Conservation (phyloP, 2,329 filamentous ascomycete species). For the Neopestalotiopsis sp. region DNA sequence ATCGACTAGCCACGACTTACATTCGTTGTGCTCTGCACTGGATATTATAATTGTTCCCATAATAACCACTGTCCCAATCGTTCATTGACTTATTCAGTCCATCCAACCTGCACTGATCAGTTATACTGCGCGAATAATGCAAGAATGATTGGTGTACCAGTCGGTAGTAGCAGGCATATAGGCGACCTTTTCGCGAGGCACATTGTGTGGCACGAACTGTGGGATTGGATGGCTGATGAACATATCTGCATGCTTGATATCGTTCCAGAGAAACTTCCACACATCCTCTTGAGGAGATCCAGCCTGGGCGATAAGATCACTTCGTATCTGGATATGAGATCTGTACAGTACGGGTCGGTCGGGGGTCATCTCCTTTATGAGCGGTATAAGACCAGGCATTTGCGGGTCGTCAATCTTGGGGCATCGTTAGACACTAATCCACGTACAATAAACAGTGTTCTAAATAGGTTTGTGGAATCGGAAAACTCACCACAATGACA, state of each 20-base stretch:
- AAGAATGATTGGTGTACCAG: conserved; percentile 54
- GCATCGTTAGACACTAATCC: not conserved
- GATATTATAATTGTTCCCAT: conserved; percentile 74
- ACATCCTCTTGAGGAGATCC: conserved; percentile 74
- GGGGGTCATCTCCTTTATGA: conserved; percentile 75
- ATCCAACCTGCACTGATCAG: conserved; percentile 61
- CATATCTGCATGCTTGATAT: conserved; percentile 73
- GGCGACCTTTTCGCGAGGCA: conserved; percentile 69
- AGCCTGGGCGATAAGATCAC: conserved; percentile 68
- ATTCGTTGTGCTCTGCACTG: conserved; percentile 65
- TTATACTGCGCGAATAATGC: not conserved
- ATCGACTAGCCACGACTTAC: conserved; percentile 39
- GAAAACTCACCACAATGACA: conserved; percentile 65
- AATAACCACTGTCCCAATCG: conserved; percentile 74
- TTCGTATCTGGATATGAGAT: conserved; percentile 83
- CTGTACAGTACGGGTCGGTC: conserved; percentile 80
- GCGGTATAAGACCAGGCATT: conserved; percentile 79
- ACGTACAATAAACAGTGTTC: not conserved
- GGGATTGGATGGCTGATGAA: conserved; percentile 85
- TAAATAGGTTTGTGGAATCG: not conserved
- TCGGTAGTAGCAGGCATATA: conserved; percentile 84
- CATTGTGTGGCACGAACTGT: conserved; percentile 73
- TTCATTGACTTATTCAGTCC: conserved; percentile 79
- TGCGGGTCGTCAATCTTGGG: conserved; percentile 78
- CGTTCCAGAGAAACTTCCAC: conserved; percentile 78